Evolutionary conservation across 1,139 yeast species (phyloP).

Genomic region (Yamadazyma sp.): DNA sequence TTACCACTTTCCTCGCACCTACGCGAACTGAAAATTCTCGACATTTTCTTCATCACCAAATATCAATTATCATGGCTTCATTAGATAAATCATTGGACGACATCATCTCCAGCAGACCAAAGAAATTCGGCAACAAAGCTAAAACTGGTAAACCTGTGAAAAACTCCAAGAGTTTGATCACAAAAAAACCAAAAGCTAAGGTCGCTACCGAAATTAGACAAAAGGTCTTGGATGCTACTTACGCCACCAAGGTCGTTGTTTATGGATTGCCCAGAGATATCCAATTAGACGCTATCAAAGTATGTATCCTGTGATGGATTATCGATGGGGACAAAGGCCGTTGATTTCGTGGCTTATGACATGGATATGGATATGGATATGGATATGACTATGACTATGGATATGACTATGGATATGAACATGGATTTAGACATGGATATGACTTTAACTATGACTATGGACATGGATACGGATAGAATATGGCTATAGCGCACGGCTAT

Average conservation of each 20-base stretch:
- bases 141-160: constrained; percentile 14
- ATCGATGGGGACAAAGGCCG: too few species aligned
- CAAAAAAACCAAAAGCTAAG: constrained; percentile 36
- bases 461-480: too few species aligned
- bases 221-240: constrained; percentile 49
- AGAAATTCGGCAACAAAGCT: constrained; percentile 16
- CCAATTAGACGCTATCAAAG: constrained; percentile 75
- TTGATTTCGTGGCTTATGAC: neutral
- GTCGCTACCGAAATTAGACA: constrained; percentile 33
- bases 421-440: too few species aligned
- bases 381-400: too few species aligned
- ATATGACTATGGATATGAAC: too few species aligned
- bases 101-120: constrained; percentile 62
- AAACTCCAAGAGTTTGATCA: constrained; percentile 18
- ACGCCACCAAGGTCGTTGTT: constrained; percentile 73
- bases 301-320: constrained; percentile 46
- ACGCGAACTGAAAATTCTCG: neutral
- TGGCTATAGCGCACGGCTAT: too few species aligned
- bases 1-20: neutral
- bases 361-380: neutral
- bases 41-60: neutral
- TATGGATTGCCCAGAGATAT: constrained; percentile 79
- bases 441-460: too few species aligned
- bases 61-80: constrained; percentile 14
- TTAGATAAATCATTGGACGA: constrained; percentile 96